phyloP scores from a whole-genome alignment of 176 grass and related monocot genomes.

The Rhipidocladum racemiflorum region DNA sequence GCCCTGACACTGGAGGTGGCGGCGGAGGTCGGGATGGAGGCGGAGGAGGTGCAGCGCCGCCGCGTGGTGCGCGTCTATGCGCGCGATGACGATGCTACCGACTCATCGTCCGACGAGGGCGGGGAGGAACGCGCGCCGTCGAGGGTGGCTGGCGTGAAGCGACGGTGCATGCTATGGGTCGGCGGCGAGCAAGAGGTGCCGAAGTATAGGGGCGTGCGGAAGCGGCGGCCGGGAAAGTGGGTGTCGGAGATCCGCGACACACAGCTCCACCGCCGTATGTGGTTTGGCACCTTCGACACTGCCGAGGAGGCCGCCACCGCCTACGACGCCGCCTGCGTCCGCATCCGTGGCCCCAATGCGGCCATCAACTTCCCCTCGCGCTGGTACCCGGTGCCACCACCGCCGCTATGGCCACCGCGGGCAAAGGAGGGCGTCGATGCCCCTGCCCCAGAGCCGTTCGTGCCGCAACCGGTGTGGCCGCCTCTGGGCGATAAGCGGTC shows the following conservation, averaged over 20 bases:
- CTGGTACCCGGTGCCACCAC: background rate
- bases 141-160: background rate
- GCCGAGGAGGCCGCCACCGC: no score
- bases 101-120: constrained; percentile 58
- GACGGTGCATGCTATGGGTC: background rate
- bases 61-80: constrained; percentile 47
- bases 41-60: background rate
- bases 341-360: constrained; percentile 39
- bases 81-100: constrained; percentile 65
- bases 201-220: constrained; percentile 59
- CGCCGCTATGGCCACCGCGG: accelerated
- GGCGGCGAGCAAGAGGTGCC: background rate
- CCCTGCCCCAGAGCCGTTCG: background rate
- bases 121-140: background rate
- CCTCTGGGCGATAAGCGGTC: constrained; percentile 33
- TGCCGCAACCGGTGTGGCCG: constrained; percentile 28
- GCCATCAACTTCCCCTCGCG: constrained; percentile 26
- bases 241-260: constrained; percentile 75
- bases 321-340: constrained; percentile 48
- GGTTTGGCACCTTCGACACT: constrained; percentile 82
- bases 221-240: constrained; percentile 57
- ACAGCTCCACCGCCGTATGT: constrained; percentile 39
- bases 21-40: no score
- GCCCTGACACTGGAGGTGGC: no score
- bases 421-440: background rate